These are phyloP conservation scores for Solanum verrucosum DNA, from an alignment of 257 asterid genomes.

Conservation along the genomic window DNA sequence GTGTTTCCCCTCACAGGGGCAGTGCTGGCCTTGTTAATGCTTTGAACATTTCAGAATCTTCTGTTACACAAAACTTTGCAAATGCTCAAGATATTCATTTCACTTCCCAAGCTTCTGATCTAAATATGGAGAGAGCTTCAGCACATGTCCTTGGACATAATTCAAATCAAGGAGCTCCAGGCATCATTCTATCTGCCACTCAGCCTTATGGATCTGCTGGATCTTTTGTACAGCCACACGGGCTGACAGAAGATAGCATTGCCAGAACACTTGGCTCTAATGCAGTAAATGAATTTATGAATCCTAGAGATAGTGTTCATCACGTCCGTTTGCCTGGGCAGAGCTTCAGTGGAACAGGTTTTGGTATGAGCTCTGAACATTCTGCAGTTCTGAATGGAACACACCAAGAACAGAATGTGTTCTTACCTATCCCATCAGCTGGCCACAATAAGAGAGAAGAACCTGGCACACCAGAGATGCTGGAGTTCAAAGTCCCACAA, in stretches of 20 bases:
- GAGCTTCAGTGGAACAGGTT: constrained; percentile 24
- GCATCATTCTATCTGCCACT: constrained; percentile 8
- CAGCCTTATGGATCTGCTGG: constrained; percentile 23
- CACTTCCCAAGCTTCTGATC: constrained; percentile 19
- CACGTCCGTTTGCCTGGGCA: constrained; percentile 30
- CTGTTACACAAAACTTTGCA: constrained; percentile 11
- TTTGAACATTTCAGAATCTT: constrained; percentile 18
- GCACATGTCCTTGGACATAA: constrained; percentile 16
- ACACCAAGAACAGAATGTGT: constrained; percentile 12
- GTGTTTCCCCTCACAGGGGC: constrained; percentile 12
- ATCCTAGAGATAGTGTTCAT: constrained; percentile 18
- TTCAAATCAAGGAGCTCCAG: constrained; percentile 16
- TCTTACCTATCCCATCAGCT: constrained; percentile 22
- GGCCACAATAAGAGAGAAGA: constrained; percentile 21
- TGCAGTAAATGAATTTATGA: constrained; percentile 27
- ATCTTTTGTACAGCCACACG: constrained; percentile 23
- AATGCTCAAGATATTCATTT: constrained; percentile 14
- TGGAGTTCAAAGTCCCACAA: constrained; percentile 23
- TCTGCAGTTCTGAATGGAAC: constrained; percentile 23
- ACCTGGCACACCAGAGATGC: constrained; percentile 24
- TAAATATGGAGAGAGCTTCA: constrained; percentile 13
- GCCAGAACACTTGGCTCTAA: constrained; percentile 21
- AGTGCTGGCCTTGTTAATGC: constrained; percentile 20
- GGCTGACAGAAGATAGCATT: constrained; percentile 8
- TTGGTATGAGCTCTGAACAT: constrained; percentile 24